These are phyloP conservation scores for Leucocoprinus leucothites DNA, from an alignment of 768 basidiomycete species.

Conservation along the genomic window DNA sequence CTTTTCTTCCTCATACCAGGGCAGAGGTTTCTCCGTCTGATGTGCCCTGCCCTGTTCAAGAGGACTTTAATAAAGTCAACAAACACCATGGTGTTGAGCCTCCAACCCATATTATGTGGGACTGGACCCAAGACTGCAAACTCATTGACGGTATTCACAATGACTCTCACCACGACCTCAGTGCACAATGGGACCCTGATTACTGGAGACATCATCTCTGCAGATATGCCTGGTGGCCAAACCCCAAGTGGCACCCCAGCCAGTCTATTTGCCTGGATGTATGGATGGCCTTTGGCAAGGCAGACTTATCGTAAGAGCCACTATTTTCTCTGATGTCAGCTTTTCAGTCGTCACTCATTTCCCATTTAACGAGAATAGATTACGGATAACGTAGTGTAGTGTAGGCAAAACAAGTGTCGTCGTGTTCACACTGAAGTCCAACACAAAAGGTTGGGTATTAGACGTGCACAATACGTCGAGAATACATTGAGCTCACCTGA, in stretches of 20 bases:
- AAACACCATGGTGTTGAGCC: constrained; percentile 15
- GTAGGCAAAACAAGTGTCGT: no score
- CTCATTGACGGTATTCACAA: constrained; percentile 16
- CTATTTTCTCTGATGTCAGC: no score
- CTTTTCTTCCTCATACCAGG: constrained; percentile 29
- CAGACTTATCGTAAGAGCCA: constrained; percentile 54
- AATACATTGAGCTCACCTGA: no score
- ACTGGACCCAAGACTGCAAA: constrained; percentile 13
- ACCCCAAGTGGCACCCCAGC: constrained; percentile 27
- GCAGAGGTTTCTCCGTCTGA: constrained; percentile 21
- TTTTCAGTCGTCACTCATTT: no score
- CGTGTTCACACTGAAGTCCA: no score
- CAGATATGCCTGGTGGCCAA: constrained; percentile 23
- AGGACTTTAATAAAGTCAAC: constrained; percentile 61
- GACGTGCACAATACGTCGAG: no score
- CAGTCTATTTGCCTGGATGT: constrained; percentile 46
- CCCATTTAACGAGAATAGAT: no score
- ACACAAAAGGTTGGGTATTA: no score
- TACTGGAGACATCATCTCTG: constrained; percentile 55
- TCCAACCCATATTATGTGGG: constrained; percentile 14
- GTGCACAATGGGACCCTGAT: constrained; percentile 50
- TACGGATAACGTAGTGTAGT: no score
- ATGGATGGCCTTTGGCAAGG: constrained; percentile 64
- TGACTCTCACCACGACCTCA: constrained; percentile 22
- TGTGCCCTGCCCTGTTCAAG: constrained; percentile 41